These are phyloP conservation scores for Plasmodium relictum DNA, from an alignment of 169 alveolate species.

Conservation along the genomic window DNA sequence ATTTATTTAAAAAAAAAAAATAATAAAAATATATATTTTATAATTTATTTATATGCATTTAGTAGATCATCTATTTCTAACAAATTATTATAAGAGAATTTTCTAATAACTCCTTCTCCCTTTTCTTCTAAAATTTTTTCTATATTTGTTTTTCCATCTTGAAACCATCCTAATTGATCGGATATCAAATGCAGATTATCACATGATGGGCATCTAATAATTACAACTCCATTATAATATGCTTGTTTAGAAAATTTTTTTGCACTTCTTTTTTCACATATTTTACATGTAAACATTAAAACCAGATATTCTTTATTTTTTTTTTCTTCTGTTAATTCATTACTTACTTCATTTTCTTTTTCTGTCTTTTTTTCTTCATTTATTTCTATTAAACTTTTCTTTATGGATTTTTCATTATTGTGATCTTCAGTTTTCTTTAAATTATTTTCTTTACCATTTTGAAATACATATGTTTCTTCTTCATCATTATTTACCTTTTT, in stretches of 20 bases:
- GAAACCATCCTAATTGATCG: conserved; percentile 87
- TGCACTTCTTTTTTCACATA: conserved; percentile 80
- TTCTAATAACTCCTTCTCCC: conserved; percentile 80
- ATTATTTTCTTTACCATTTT: neutral
- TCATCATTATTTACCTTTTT: neutral
- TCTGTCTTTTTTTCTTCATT: neutral
- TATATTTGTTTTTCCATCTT: conserved; percentile 82
- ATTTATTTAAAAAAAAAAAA: too few species aligned
- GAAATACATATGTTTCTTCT: neutral
- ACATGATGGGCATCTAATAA: conserved; percentile 83
- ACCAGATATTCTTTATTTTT: conserved; percentile 48
- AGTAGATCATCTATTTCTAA: conserved; percentile 55
- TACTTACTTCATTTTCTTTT: neutral
- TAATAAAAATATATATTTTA: neutral
- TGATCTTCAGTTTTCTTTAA: neutral
- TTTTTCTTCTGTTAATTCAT: conserved; percentile 9
- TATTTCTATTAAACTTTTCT: neutral
- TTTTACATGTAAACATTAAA: conserved; percentile 82
- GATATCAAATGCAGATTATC: conserved; percentile 83
- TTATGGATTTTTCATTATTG: neutral
- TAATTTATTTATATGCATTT: conserved; percentile 57
- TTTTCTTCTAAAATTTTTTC: conserved; percentile 79
- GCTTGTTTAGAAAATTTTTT: conserved; percentile 85
- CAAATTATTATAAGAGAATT: conserved; percentile 56
- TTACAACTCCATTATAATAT: conserved; percentile 83